Evolutionary conservation across 495 filamentous ascomycete species (phyloP), one percentile per base, ranked within the genome.

Genomic region (Viridothelium virens): DNA sequence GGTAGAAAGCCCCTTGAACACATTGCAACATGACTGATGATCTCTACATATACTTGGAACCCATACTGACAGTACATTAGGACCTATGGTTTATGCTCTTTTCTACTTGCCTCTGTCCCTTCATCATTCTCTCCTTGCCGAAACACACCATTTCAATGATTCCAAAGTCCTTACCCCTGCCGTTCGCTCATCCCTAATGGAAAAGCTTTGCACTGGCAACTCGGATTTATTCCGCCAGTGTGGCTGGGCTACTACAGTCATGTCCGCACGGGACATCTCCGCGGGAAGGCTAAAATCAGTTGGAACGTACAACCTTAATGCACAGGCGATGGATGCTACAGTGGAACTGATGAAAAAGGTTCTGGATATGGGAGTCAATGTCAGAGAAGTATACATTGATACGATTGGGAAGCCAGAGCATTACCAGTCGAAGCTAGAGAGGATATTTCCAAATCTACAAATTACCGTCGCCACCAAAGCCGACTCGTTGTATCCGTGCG

Each of bases 381-480:
- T 98, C 0, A 81, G 77, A 39, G 91, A 97, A 69, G 90, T 98
- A 12, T 98, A 92, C 75, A 92, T 98, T 68, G 94, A 98, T 76
- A 97, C 94, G 0, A 89, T 98, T 71, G 94, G 94, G 0, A 87
- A 83, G 47, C 91, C 92, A 5, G 84, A 79, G 3, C 79, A 83
- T 1, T 96, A 98, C 79, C 95, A 97, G 79, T 81, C 80, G 70
- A 91, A 89, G 69, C 78, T 98, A 47, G 89, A 92, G 76, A 80
- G 86, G 39, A 80, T 93, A 31, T 98, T 97, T 73, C 94, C 94
- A 0, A 86, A 85, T 0, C 74, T 86, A 12, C 81, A 82, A 48
- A 87, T 98, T 70, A 96, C 90, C 4, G 94, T 98, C 25, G 90
- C 90, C 2, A 97, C 96, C 79, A 97, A 97, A 82, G 94, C 95